Evolutionary conservation across 139 green algal genomes (phyloP), one percentile per base, ranked within the genome.

Genomic region (Haematococcus sp.): DNA sequence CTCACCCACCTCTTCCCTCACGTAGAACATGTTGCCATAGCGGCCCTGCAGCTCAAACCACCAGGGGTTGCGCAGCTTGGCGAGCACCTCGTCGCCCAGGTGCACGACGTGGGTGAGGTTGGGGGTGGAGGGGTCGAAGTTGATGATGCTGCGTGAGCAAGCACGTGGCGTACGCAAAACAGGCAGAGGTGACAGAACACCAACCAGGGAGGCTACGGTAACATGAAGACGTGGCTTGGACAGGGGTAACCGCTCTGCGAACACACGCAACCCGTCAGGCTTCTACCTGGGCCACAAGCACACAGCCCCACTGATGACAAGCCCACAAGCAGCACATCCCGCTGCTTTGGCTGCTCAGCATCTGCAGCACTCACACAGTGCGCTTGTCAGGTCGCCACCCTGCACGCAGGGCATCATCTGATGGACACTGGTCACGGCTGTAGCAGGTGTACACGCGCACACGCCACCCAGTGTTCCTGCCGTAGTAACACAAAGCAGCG

Each of bases 1-100:
- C 55, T 16, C 30, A 74, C 76, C 56, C 40, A 34, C 77, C 65
- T 84, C 44, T 15, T 93, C 87, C 20, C 89, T 56, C 20, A 94
- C 77, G 63, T 81, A 89, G 68, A 91, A 94, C 58, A 91, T 77
- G 88, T 94, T 94, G 66, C 89, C 90, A 71, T 78, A 93, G 25
- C 88, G 71, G 4, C 40, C 40, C 40, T 49, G 40, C 40, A 93
- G 75, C 74, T 94, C 90, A 1, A 78, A 81, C 73, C 88, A 93
- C 76, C 93, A 94, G 0, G 81, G 82, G 20, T 83, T 68, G 31
- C 78, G 71, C 40, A 94, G 77, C 63, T 88, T 81, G 15, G 71
- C 60, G 66, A 92, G 52, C n/a, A 85, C 76, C 22, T 89, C 78
- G 43, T 87, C 84, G 2, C 70, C 70, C 23, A 28, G 27, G 49